These are phyloP conservation scores for Termitomyces sp. DNA, from an alignment of 768 basidiomycete species.

Conservation along the genomic window DNA sequence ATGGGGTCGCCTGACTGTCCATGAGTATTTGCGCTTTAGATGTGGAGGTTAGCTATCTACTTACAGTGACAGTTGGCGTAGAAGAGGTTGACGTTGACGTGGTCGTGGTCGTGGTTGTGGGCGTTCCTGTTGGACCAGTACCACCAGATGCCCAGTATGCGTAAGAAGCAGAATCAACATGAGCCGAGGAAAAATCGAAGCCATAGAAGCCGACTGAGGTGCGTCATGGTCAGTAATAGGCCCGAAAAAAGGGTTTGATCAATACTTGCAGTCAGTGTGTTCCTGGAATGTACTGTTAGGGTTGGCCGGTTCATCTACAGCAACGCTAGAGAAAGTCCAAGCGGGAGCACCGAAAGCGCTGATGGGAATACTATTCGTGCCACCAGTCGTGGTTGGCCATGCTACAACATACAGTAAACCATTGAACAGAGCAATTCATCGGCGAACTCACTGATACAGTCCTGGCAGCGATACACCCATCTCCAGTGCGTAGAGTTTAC, in stretches of 20 bases:
- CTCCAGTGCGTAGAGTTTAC: constrained; percentile 65
- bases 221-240: neutral
- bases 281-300: constrained; percentile 49
- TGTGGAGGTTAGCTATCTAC: neutral
- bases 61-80: constrained; percentile 26
- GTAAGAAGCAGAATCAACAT: constrained; percentile 45
- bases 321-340: constrained; percentile 44
- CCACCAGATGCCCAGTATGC: constrained; percentile 47
- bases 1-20: constrained; percentile 35
- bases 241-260: neutral
- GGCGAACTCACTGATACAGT: constrained; percentile 51
- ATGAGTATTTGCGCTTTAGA: neutral
- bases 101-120: constrained; percentile 32
- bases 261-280: constrained; percentile 54
- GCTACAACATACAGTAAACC: constrained; percentile 13
- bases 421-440: neutral
- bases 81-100: constrained; percentile 26
- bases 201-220: constrained; percentile 58
- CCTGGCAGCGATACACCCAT: constrained; percentile 65
- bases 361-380: constrained; percentile 36
- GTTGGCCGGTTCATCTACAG: constrained; percentile 48
- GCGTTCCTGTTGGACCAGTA: constrained; percentile 30
- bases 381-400: constrained; percentile 38
- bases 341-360: constrained; percentile 39
- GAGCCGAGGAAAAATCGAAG: constrained; percentile 42